Base-by-base conservation (phyloP, 805 yeast genomes). In the Candida sonorensis region DNA sequence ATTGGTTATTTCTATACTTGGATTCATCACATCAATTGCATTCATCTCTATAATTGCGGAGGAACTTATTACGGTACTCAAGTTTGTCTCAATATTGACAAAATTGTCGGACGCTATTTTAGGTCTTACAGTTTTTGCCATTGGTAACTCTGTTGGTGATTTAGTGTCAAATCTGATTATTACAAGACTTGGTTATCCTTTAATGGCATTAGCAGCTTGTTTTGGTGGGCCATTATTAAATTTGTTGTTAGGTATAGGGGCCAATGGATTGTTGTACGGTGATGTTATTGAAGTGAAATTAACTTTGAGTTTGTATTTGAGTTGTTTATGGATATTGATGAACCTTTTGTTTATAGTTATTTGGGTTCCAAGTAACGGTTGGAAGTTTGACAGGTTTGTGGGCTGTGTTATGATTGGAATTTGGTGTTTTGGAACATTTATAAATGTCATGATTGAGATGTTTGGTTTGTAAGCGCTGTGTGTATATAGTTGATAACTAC, bases 191-290 rank as follows among this genome's bases (percentile, higher is more conserved):
- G 95, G 95, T 0, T 77, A 75, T 59, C 84, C 95, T 0, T 67
- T 81, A 28, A 82, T 90, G 82, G 97, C 97, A 0, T 64, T 92
- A n/a, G 83, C 92, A 18, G 96, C 97, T 0, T 88, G 97, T 50
- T 81, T 88, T 53, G 97, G 97, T 0, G 86, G 96, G 1, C 97
- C 97, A 0, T 58, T 90, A 36, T 54, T 92, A 26, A 81, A 87
- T 33, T 62, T 81, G 26, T 61, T 92, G 9, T 64, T 88, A 24
- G 94, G 97, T 0, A 60, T 90, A 38, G 96, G 97, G 0, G 48
- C 80, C 5, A 81, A 83, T 44, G 87, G 90, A 0, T 38, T 84
- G 21, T 37, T 77, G 1, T 57, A 69, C 7, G 54, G 48, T 7
- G 36, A 29, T 1, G 57, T 64, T 26, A 47, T 44, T 7, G 40